A percentile compares a stretch with the other conserved stretches of the same genome.
These are phyloP conservation scores for Podospora didyma DNA, from an alignment of 495 filamentous ascomycete species.

Conservation along the genomic window DNA sequence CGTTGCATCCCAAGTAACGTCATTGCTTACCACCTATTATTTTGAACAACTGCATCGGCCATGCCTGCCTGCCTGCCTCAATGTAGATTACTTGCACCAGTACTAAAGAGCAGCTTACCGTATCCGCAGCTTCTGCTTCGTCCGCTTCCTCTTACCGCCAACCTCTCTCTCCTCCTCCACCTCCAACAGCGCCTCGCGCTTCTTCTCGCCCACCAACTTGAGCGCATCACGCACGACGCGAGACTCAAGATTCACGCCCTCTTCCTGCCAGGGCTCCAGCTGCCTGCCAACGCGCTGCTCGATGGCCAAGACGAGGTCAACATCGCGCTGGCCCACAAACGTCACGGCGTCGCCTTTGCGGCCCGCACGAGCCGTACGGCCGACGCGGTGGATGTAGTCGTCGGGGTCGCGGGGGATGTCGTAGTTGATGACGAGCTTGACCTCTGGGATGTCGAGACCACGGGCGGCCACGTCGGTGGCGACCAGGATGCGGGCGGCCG, in stretches of 20 bases:
- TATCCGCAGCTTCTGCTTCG: constrained; percentile 47
- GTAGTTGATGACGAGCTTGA: constrained; percentile 87
- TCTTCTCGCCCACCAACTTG: constrained; percentile 87
- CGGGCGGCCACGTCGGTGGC: constrained; percentile 95
- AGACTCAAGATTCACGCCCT: constrained; percentile 84
- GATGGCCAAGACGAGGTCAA: constrained; percentile 79
- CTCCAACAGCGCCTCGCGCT: constrained; percentile 80
- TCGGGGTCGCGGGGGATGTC: constrained; percentile 94
- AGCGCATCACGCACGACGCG: constrained; percentile 77
- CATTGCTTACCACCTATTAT: too few species aligned
- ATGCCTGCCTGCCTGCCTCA: too few species aligned
- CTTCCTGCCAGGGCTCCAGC: constrained; percentile 80
- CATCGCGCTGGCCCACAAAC: constrained; percentile 88
- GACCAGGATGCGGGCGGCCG: constrained; percentile 84
- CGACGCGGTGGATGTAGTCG: constrained; percentile 95
- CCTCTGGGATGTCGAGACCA: constrained; percentile 93
- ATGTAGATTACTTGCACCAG: not conserved
- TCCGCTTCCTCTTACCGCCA: constrained; percentile 65
- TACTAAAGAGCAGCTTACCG: not conserved
- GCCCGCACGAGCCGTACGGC: constrained; percentile 90
- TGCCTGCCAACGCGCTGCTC: constrained; percentile 74
- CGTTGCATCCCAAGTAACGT: too few species aligned
- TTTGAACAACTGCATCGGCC: too few species aligned
- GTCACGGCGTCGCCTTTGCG: constrained; percentile 77
- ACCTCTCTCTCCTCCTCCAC: constrained; percentile 92